Base-by-base conservation (phyloP, 2,329 filamentous ascomycete species). In the Penicillium palitans region DNA sequence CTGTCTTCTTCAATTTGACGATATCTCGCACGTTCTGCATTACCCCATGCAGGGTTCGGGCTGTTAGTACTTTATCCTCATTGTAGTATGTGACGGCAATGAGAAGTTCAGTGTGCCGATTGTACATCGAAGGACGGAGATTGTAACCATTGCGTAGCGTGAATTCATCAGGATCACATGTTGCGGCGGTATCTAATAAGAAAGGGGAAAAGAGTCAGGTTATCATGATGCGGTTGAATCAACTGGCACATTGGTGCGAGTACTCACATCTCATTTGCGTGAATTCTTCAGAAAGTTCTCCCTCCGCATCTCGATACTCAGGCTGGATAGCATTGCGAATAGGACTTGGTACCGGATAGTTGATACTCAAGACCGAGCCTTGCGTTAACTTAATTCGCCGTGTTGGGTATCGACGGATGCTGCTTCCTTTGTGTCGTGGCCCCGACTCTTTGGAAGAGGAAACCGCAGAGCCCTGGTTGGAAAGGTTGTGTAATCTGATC, bases 1-100 rank as follows among this genome's bases (percentile, higher is more conserved):
- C 92, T 25, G 93, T 96, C 80, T 95, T 96, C 80, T 97, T 97
- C 63, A 97, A 83, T 79, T 96, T 96, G 71, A 96, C 93, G 73
- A 97, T 97, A 71, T 97, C 93, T 61, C 92, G 88, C 69, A 97
- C 93, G 76, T 97, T 97, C 76, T 96, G 91, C 93, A 97, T 97
- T 52, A 96, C 91, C 80, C 93, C 91, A 76, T 97, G 93, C 56
- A 97, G 82, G 1, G 93, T 97, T 78, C 93, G 87, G 53, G 93
- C 84, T 33, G 93, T 89, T 63, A 97, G 82, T 31, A 90, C 86
- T 82, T 97, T 97, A 81, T 97, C 93, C 83, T 97, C 93, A 79
- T 97, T 97, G 83, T 97, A 97, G 81, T 96, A 96, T 61, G 93
- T 97, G 69, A 97, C 91, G 70, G 93, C 93, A 75, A 97, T 96